Percentiles rank a stretch among this genome's conserved stretches.
Evolutionary conservation across 495 filamentous ascomycete genomes (phyloP).

Genomic region (Penicillium goetzii): DNA sequence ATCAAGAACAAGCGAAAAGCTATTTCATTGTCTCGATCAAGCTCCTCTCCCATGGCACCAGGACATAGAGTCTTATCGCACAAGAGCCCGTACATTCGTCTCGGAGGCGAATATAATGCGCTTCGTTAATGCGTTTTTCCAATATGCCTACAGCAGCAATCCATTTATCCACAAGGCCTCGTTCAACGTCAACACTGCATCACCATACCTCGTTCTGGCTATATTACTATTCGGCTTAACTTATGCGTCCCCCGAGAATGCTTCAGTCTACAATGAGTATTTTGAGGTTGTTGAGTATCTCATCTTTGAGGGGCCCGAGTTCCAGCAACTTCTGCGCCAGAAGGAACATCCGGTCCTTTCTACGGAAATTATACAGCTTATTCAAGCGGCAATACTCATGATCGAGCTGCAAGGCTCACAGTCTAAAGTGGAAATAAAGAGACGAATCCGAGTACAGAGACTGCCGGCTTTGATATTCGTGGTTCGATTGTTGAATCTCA

Average conservation of each 20-base stretch:
- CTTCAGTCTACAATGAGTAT: neutral
- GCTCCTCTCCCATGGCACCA: neutral
- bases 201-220: neutral
- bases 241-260: neutral
- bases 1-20: neutral
- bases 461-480: neutral
- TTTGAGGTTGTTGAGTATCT: neutral
- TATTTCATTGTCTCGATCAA: neutral
- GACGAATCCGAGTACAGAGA: neutral
- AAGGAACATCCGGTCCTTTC: neutral
- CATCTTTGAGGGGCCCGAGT: neutral
- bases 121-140: neutral
- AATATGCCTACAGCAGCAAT: slow-evolving; percentile 1
- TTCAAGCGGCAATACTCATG: neutral
- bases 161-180: neutral
- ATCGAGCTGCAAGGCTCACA: neutral
- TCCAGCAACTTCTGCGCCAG: neutral
- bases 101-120: neutral
- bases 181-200: neutral
- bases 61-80: neutral
- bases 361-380: neutral
- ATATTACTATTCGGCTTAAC: neutral
- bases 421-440: neutral
- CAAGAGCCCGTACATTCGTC: neutral
- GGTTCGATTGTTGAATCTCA: neutral